Base-by-base conservation (phyloP, 208 protist genomes). In the Leishmania major region DNA sequence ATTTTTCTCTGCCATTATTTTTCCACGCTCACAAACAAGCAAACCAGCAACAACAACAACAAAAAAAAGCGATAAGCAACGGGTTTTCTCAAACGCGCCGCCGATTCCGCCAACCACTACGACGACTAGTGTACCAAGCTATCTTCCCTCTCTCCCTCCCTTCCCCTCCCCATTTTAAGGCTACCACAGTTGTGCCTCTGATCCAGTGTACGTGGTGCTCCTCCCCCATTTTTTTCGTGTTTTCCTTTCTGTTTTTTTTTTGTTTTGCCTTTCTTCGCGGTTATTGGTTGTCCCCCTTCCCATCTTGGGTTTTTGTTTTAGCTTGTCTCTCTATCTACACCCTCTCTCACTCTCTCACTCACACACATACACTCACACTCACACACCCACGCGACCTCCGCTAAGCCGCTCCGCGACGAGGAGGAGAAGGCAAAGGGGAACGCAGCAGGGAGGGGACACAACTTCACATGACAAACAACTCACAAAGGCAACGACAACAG, bases 21-120 rank as follows among this genome's bases (percentile, higher is more conserved):
- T 62, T 62, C 25, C 25, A 31, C 37, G 66, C 40, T 62, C 25
- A 55, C 51, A 55, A 22, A 55, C 51, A 55, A 43, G 35, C 11
- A 69, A 45, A 71, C 43, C 11, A 40, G 28, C 35, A 71, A 43
- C n/a, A 28, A 69, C n/a, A n/a, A n/a, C n/a, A n/a, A n/a, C n/a
- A 35, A 47, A 47, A 49, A 49, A 49, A 49, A 49, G 19, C 53
- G 17, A 59, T 11, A 59, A 59, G 22, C 53, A 31, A 62, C 11
- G 57, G 69, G 40, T 73, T 73, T 73, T 73, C 43, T 73, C 37
- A 72, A 72, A 72, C 66, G 66, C 66, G 66, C 66, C 35, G 15
- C 37, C 35, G 11, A 72, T 49, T 25, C 66, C 11, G 40, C 49
- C 37, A 40, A 4, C 66, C 37, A n/a, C 66, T 28, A 25, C 28